Evolutionary conservation across 2,329 filamentous ascomycete species (phyloP), one percentile per base, ranked within the genome.

Genomic region (Fusarium continuum): DNA sequence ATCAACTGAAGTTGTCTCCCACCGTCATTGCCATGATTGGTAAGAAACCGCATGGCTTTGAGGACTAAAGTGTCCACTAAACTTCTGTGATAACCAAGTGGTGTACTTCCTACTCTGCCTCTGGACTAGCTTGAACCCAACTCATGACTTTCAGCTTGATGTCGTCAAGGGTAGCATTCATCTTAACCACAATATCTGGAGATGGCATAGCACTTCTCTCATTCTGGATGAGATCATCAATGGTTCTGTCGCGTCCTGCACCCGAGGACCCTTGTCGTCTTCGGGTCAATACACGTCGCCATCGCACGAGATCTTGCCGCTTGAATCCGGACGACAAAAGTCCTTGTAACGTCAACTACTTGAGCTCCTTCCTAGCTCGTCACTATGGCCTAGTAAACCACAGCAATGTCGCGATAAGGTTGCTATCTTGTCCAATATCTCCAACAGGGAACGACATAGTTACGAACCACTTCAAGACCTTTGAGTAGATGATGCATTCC

Each of bases 311-410:
- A 52, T 57, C 22, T 41, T 25, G 35, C 23, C 28, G 25, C 49
- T 44, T 36, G 7, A 40, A 8, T 9, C 35, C 16, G 17, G 23
- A 7, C 26, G 35, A 41, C 64, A 68, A 69, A 65, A 65, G 63
- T 63, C 26, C 65, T 47, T 65, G 13, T 52, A 36, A 40, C 44
- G 26, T 43, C 34, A 25, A 31, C 22, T 34, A 28, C 32, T 56
- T 17, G 36, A 39, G 53, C 61, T 61, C 64, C 67, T 68, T 69
- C 61, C 64, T 61, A 70, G 55, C 58, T 48, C 25, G 61, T 51
- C 35, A 55, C 26, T 25, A 29, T 43, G 38, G 14, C 17, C 34
- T n/a, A 22, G 25, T 3, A 34, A 20, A 20, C 19, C 25, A 41
- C 38, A 34, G 23, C 23, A 17, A 55, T 64, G 48, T 60, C 48